phyloP scores from a whole-genome alignment of 768 basidiomycete genomes.

The Russula brevipes region DNA sequence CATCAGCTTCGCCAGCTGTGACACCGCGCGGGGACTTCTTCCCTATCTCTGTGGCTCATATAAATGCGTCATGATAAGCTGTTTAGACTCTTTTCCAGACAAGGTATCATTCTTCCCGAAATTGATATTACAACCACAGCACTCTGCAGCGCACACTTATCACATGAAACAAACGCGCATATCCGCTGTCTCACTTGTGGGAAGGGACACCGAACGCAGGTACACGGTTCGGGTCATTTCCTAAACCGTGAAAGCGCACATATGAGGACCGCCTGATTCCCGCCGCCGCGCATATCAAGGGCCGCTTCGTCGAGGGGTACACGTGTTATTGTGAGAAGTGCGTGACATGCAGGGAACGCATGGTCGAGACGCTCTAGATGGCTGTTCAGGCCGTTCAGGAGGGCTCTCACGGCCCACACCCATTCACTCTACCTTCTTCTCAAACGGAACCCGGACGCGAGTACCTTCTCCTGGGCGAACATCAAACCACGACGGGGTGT shows the following conservation, averaged over 20 bases:
- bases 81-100: background rate
- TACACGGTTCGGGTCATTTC: background rate
- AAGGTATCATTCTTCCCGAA: background rate
- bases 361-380: background rate
- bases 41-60: background rate
- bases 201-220: background rate
- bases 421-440: background rate
- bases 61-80: conserved; percentile 8
- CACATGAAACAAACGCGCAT: conserved; percentile 16
- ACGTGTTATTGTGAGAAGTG: conserved; percentile 16
- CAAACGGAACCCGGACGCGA: background rate
- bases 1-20: conserved; percentile 3
- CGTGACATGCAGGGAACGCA: conserved; percentile 10
- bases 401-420: background rate
- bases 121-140: background rate
- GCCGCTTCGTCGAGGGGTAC: conserved; percentile 12
- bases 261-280: conserved; percentile 5
- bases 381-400: background rate
- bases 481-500: too few species aligned
- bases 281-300: background rate
- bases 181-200: conserved; percentile 3
- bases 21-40: background rate
- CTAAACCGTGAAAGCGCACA: background rate
- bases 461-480: background rate
- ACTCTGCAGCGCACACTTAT: conserved; percentile 1